These are phyloP conservation scores for Ceratocystis variospora DNA, from an alignment of 2,329 filamentous ascomycete species.

Conservation along the genomic window DNA sequence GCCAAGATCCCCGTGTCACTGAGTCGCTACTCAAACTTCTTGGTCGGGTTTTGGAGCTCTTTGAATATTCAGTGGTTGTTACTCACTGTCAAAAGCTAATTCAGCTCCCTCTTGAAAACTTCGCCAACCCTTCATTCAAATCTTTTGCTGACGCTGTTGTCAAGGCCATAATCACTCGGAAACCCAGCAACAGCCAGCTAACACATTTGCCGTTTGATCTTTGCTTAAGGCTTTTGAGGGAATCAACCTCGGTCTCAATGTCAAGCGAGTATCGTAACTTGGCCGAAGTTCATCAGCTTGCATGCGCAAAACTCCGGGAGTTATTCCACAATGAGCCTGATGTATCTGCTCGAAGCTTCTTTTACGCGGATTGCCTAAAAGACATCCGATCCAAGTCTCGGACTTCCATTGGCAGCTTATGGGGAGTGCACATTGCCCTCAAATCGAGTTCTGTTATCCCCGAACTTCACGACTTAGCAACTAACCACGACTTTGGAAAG, in stretches of 20 bases:
- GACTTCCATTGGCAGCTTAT: conserved; percentile 39
- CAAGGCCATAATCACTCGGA: conserved; percentile 34
- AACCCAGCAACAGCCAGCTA: conserved; percentile 27
- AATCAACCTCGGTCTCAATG: conserved; percentile 46
- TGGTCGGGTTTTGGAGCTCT: conserved; percentile 34
- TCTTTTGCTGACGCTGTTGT: conserved; percentile 47
- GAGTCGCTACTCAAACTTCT: conserved; percentile 63
- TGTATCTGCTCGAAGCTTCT: conserved; percentile 40
- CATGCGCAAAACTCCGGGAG: conserved; percentile 44
- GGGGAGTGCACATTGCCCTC: conserved; percentile 43
- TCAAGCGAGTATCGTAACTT: conserved; percentile 40
- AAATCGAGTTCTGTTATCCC: conserved; percentile 30
- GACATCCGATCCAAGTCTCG: conserved; percentile 46
- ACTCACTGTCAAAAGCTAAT: conserved; percentile 61
- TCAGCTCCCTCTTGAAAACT: conserved; percentile 46
- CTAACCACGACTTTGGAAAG: conserved; percentile 46
- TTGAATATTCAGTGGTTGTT: conserved; percentile 37
- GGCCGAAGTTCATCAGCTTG: conserved; percentile 50
- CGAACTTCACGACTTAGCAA: conserved; percentile 44
- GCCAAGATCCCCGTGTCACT: conserved; percentile 72
- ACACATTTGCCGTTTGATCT: conserved; percentile 36
- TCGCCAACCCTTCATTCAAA: conserved; percentile 44
- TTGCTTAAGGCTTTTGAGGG: conserved; percentile 54
- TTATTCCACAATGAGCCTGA: conserved; percentile 45
- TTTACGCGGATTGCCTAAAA: conserved; percentile 53